Evolutionary conservation across 2,329 filamentous ascomycete species (phyloP).

Genomic region (Plectosphaerella sp.): DNA sequence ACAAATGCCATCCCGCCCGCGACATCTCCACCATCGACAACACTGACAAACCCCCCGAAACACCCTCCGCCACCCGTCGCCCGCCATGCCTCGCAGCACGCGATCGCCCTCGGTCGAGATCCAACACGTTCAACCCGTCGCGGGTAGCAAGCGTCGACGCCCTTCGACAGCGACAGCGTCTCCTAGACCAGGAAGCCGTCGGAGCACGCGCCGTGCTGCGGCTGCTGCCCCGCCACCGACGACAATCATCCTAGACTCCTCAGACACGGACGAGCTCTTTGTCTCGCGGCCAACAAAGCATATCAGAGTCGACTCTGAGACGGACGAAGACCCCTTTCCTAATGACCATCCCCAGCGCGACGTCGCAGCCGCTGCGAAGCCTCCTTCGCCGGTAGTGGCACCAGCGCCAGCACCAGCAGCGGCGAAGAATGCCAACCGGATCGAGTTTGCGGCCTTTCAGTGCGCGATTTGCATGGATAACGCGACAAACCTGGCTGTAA

Average conservation of each 20-base stretch:
- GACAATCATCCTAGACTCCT: conserved; percentile 10
- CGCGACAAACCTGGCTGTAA: conserved; percentile 53
- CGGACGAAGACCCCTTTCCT: no score
- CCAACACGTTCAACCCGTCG: conserved; percentile 1
- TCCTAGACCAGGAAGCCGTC: conserved; percentile 19
- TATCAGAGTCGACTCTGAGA: no score
- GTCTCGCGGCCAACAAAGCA: conserved; percentile 7
- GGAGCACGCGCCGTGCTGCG: neutral
- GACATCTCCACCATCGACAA: neutral
- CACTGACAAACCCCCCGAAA: neutral
- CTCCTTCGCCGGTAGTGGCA: no score
- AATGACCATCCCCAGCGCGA: no score
- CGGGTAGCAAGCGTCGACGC: conserved; percentile 8
- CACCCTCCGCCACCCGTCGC: neutral
- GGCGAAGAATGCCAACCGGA: conserved; percentile 41
- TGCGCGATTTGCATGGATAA: conserved; percentile 67
- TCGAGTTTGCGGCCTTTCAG: conserved; percentile 53
- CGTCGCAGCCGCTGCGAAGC: no score
- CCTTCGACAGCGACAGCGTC: conserved; percentile 9
- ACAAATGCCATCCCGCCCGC: no score
- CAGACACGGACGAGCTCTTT: no score
- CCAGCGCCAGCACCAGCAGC: conserved; percentile 22
- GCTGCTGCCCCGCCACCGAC: neutral
- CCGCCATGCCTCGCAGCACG: conserved; percentile 6
- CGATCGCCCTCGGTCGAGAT: conserved; percentile 6